Base-by-base conservation (phyloP, 148 eudicot genomes). In the Cornus kousa region DNA sequence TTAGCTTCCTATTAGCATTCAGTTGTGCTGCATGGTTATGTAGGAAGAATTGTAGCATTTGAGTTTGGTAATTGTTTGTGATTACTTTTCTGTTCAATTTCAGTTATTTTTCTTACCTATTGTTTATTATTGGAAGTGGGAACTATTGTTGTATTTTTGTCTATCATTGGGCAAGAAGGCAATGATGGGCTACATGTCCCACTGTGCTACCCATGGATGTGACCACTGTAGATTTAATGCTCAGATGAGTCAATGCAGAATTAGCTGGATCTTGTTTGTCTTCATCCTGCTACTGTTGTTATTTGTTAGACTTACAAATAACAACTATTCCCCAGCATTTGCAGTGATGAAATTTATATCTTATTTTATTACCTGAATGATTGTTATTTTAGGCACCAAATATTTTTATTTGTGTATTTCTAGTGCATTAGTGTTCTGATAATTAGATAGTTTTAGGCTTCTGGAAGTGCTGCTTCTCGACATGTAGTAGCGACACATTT, bases 261-360 rank as follows among this genome's bases (percentile, higher is more conserved):
- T 86, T 89, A 85, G 93, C 88, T 78, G 90, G 93, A 87, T 81
- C 83, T 84, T 87, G 88, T 81, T 80, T 85, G 80, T 87, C 87
- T 76, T 85, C 97, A 83, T 76, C 83, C 72, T 81, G 85, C 89
- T 82, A 82, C 87, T 87, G 68, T 88, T 89, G 83, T 87, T 82
- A 82, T 90, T 83, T 94, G 94, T 91, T 90, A 92, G 91, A 82
- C 86, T 85, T 88, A 82, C 89, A 68, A 85, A 78, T 80, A 78
- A 87, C 28, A 28, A 28, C 28, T 1, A 28, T 84, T 82, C 87
- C 80, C 78, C 86, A 89, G 88, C 91, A 86, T 87, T 89, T 81
- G 87, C 89, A 88, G 82, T 93, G 91, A 86, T 87, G 94, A 87
- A 88, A 82, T 85, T 87, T 85, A 82, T 92, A 84, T 89, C 90